Base-by-base conservation (phyloP, 2,329 filamentous ascomycete species). In the Penicillium concentricum region DNA sequence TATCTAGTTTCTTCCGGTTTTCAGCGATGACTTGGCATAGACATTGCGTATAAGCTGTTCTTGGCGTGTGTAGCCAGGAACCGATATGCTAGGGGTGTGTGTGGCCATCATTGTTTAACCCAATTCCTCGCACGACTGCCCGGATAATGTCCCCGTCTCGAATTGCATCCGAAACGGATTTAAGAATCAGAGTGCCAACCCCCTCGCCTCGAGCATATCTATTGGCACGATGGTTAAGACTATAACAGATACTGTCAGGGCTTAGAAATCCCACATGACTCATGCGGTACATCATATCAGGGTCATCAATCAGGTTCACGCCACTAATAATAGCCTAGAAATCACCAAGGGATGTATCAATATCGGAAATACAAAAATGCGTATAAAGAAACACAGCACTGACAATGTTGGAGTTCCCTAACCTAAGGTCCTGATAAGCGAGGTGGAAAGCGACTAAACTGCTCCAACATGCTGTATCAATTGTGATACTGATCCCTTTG, bases 381-480 rank as follows among this genome's bases (percentile, higher is more conserved):
- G 28, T 2, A 30, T 30, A 30, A 9, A 30, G 3, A 30, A 30
- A 30, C 4, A 30, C 8, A 10, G 9, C 28, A 30, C 28, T 30
- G 8, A 30, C 28, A 30, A 30, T 30, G 1, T 30, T 30, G 10
- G 28, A 30, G 28, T 12, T 30, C 28, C 28, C 28, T 10, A 9
- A 30, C 10, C 8, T 30, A 16, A 58, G 16, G 8, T 26, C 26
- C 39, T 52, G 44, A n/a, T 53, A 59, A 7, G 50, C 57, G 30
- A 51, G 13, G 28, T 61, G 39, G 20, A 66, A n/a, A 6, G 58
- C 61, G 1, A 63, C 52, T 16, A 65, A 22, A 16, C 53, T 57
- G 20, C 56, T 50, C 4, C 61, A 65, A 42, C 64, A 67, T 13
- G 54, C 64, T 12, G 64, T 65, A 24, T 67, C 60, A 4, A 65